Base-by-base conservation (phyloP, 108 stramenopile genomes). In the Nannochloropsis granulata region DNA sequence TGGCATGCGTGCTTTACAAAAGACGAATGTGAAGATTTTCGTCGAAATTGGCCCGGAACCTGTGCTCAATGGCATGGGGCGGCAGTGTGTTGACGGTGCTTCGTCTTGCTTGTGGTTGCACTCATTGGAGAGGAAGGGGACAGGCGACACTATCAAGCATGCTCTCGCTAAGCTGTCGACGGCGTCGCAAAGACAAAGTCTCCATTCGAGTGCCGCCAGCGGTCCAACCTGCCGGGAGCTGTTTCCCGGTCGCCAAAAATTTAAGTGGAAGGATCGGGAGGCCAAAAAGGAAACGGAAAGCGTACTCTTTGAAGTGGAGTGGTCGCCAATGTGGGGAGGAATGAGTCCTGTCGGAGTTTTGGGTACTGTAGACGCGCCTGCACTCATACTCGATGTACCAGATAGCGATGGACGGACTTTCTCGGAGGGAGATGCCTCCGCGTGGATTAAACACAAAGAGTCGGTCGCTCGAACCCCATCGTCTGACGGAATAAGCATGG, bases 1-100 rank as follows among this genome's bases (percentile, higher is more conserved):
- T 21, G 86, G 86, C 24, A 81, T 88, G 24, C n/a, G 25, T 24
- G 84, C 86, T 83, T 85, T 84, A 34, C 56, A 71, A 11, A n/a
- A 71, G 16, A n/a, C 9, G 5, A 71, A 71, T 16, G 56, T 71
- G 21, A 71, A 71, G n/a, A 71, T n/a, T n/a, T 71, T 71, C n/a
- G n/a, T 71, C n/a, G 56, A 71, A 71, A 71, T 71, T 71, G 56
- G 56, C 56, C 56, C 56, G n/a, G 56, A 71, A n/a, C 56, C 56
- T n/a, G 21, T 71, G 16, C 56, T 71, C 10, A 71, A 16, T 16
- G 56, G 56, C 56, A 11, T 71, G 56, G 56, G 56, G n/a, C 56
- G 56, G 0, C 56, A 71, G 56, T 71, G 56, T 71, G 56, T 71
- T n/a, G 56, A 71, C n/a, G 56, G 10, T 71, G 56, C 56, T 71